A percentile compares a stretch with the other conserved stretches of the same genome.
Evolutionary conservation across 176 grass and related monocot genomes (phyloP).

Genomic region (Dactylis glomerata): DNA sequence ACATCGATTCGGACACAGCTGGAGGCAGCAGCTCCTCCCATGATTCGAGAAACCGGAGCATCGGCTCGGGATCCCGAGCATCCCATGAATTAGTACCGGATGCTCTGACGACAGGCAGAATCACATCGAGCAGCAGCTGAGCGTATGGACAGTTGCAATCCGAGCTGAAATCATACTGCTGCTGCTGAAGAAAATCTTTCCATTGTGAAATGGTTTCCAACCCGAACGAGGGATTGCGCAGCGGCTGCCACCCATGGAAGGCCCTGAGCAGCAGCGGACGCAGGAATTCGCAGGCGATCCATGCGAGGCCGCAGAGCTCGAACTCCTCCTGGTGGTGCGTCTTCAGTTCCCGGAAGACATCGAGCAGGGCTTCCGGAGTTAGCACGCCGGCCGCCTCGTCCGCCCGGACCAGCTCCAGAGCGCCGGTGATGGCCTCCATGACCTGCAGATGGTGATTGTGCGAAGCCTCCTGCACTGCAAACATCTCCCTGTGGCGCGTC

Average conservation of each 20-base stretch:
- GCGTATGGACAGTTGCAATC: slow-evolving; percentile 46
- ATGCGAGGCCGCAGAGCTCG: slow-evolving; percentile 58
- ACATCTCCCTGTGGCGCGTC: slow-evolving; percentile 44
- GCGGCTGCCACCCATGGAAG: slow-evolving; percentile 77
- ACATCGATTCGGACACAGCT: slow-evolving; percentile 52
- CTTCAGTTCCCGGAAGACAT: slow-evolving; percentile 53
- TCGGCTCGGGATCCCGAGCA: slow-evolving; percentile 67
- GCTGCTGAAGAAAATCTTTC: slow-evolving; percentile 64
- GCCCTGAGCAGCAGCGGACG: slow-evolving; percentile 42
- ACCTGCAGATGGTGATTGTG: slow-evolving; percentile 51
- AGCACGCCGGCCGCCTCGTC: slow-evolving; percentile 48
- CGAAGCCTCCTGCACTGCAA: slow-evolving; percentile 38
- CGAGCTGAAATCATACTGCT: slow-evolving; percentile 45
- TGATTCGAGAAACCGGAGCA: slow-evolving; percentile 66
- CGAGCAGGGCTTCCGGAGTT: slow-evolving; percentile 50
- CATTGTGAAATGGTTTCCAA: slow-evolving; percentile 51
- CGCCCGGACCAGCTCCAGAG: slow-evolving; percentile 41
- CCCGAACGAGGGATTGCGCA: slow-evolving; percentile 53
- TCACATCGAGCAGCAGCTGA: slow-evolving; percentile 60
- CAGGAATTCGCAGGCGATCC: slow-evolving; percentile 57
- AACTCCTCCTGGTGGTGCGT: slow-evolving; percentile 50
- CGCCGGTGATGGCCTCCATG: slow-evolving; percentile 46
- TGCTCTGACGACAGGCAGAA: slow-evolving; percentile 67
- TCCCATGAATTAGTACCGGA: slow-evolving; percentile 69
- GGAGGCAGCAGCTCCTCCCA: slow-evolving; percentile 66